phyloP scores from a whole-genome alignment of 1,284 basidiomycete species.

The Ceratobasidium sp. region DNA sequence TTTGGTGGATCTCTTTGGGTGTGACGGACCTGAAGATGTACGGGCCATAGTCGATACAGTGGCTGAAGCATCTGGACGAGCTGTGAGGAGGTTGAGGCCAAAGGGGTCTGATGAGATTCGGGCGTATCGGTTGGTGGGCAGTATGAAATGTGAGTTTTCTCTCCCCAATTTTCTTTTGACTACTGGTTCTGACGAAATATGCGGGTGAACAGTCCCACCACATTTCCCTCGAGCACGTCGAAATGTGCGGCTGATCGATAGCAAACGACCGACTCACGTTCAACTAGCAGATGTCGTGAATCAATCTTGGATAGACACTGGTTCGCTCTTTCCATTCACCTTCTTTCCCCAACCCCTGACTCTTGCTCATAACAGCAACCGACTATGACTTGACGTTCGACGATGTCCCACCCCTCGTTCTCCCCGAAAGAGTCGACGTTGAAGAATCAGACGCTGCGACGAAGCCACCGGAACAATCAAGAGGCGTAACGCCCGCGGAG shows the following conservation, averaged over 20 bases:
- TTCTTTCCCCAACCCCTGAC: too few species aligned
- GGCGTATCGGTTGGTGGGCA: slow-evolving; percentile 27
- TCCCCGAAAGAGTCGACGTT: slow-evolving; percentile 15
- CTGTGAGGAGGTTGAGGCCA: slow-evolving; percentile 21
- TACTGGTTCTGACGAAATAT: too few species aligned
- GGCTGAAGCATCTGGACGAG: slow-evolving; percentile 18
- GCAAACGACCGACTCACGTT: slow-evolving; percentile 17
- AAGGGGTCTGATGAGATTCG: slow-evolving; percentile 28
- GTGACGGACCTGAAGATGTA: slow-evolving; percentile 22
- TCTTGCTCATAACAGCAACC: neutral
- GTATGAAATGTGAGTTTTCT: slow-evolving; percentile 31
- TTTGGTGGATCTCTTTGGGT: slow-evolving; percentile 23
- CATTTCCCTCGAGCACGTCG: slow-evolving; percentile 21
- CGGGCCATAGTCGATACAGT: slow-evolving; percentile 17
- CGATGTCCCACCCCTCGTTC: slow-evolving; percentile 22
- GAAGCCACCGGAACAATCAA: neutral
- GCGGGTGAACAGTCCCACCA: slow-evolving; percentile 16
- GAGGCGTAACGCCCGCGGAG: neutral
- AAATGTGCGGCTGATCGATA: slow-evolving; percentile 19
- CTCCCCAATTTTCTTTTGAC: neutral
- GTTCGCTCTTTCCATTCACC: neutral
- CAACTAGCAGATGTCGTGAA: slow-evolving; percentile 17
- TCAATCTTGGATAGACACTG: slow-evolving; percentile 13
- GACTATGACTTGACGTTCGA: slow-evolving; percentile 15
- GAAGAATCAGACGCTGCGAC: neutral